A percentile compares a stretch with the other conserved stretches of the same genome.
Conservation (phyloP, 495 filamentous ascomycete species). For the Penicillium silybi region DNA sequence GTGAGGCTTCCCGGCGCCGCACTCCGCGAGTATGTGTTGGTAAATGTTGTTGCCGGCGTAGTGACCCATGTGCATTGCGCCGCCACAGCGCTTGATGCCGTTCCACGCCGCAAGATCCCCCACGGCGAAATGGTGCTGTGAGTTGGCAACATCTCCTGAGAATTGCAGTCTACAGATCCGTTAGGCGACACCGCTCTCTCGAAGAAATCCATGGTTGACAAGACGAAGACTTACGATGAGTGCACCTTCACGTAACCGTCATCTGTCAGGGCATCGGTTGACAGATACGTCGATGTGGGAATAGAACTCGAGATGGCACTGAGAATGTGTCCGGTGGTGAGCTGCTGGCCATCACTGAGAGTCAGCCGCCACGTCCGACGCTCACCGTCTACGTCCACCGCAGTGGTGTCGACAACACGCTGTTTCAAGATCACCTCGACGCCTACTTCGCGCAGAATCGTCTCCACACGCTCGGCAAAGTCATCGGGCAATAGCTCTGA, state of each 20-base stretch:
- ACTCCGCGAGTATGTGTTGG: slow-evolving; percentile 47
- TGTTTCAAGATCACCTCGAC: slow-evolving; percentile 53
- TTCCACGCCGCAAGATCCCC: slow-evolving; percentile 50
- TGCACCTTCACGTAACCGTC: slow-evolving; percentile 57
- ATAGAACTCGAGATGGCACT: slow-evolving; percentile 54
- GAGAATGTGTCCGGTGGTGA: slow-evolving; percentile 53
- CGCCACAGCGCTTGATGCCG: slow-evolving; percentile 68
- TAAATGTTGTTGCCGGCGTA: slow-evolving; percentile 58
- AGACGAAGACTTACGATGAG: slow-evolving; percentile 24
- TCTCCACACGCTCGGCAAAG: slow-evolving; percentile 51
- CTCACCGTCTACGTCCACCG: slow-evolving; percentile 25
- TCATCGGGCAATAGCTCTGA: slow-evolving; percentile 63
- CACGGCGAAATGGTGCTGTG: slow-evolving; percentile 54
- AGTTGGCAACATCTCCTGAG: slow-evolving; percentile 42
- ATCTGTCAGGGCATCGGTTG: slow-evolving; percentile 41
- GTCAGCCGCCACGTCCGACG: slow-evolving; percentile 48
- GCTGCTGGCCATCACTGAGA: slow-evolving; percentile 50
- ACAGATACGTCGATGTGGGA: slow-evolving; percentile 54
- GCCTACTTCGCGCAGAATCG: slow-evolving; percentile 48
- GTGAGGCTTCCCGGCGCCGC: slow-evolving; percentile 29
- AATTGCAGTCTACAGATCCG: slow-evolving; percentile 38
- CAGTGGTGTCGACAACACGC: slow-evolving; percentile 41
- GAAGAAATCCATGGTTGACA: neutral
- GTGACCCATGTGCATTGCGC: slow-evolving; percentile 63
- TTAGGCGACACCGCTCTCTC: neutral